Evolutionary conservation across 495 filamentous ascomycete genomes (phyloP).

Genomic region (Tirmania nivea): DNA sequence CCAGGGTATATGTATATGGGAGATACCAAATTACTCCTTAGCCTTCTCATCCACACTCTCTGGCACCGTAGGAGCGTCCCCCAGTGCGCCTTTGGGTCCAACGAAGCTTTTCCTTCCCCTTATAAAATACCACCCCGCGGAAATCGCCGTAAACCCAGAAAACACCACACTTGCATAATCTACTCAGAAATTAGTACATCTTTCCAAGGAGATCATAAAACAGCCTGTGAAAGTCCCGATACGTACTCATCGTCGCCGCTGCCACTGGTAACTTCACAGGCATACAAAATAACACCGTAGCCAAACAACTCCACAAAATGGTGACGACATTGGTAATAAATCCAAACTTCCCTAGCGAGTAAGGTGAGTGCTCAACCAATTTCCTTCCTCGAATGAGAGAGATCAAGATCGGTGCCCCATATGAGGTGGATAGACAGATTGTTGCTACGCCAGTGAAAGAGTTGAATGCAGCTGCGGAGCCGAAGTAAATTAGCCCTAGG

Average conservation of each 20-base stretch:
- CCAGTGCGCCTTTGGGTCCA: slow-evolving; percentile 36
- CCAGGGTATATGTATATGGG: neutral
- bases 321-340: slow-evolving; percentile 45
- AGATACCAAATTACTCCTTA: neutral
- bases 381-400: slow-evolving; percentile 36
- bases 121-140: slow-evolving; percentile 41
- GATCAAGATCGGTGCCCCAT: slow-evolving; percentile 41
- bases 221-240: slow-evolving; percentile 5
- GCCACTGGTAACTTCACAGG: slow-evolving; percentile 33
- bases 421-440: slow-evolving; percentile 39
- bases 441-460: slow-evolving; percentile 45
- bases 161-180: slow-evolving; percentile 46
- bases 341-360: slow-evolving; percentile 35
- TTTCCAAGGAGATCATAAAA: slow-evolving; percentile 1
- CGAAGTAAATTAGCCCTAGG: slow-evolving; percentile 42
- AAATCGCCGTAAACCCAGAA: slow-evolving; percentile 34
- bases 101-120: slow-evolving; percentile 49
- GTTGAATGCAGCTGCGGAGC: slow-evolving; percentile 38
- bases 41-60: neutral
- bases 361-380: slow-evolving; percentile 34
- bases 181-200: slow-evolving; percentile 21
- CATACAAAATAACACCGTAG: slow-evolving; percentile 32
- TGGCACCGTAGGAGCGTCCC: slow-evolving; percentile 7
- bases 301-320: slow-evolving; percentile 41
- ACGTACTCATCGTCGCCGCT: slow-evolving; percentile 25